Evolutionary conservation across 2,329 filamentous ascomycete genomes (phyloP).

Genomic region (Escovopsis sp.): DNA sequence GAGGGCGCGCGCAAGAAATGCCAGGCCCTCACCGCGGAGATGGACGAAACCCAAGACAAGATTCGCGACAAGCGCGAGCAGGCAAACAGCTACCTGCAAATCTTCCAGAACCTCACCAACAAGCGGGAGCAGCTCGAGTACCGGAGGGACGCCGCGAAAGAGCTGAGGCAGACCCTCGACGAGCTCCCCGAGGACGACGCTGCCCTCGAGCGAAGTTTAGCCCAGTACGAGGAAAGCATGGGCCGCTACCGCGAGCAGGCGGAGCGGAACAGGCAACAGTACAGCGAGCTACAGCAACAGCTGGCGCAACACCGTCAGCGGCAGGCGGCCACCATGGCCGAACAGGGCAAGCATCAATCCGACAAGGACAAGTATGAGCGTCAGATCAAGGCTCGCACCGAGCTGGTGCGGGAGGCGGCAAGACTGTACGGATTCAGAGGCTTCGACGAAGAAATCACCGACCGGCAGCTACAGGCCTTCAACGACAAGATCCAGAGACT

Average conservation of each 20-base stretch:
- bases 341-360: slow-evolving; percentile 67
- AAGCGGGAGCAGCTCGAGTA: slow-evolving; percentile 63
- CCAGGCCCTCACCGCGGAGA: slow-evolving; percentile 42
- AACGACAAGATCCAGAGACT: slow-evolving; percentile 63
- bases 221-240: slow-evolving; percentile 66
- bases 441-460: slow-evolving; percentile 65
- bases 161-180: slow-evolving; percentile 57
- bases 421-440: slow-evolving; percentile 66
- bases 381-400: slow-evolving; percentile 55
- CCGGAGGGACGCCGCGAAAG: slow-evolving; percentile 54
- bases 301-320: slow-evolving; percentile 29
- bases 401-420: slow-evolving; percentile 66
- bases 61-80: slow-evolving; percentile 55
- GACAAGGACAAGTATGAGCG: slow-evolving; percentile 78
- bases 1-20: slow-evolving; percentile 44
- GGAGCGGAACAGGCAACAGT: slow-evolving; percentile 46
- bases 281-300: slow-evolving; percentile 45
- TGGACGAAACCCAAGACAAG: slow-evolving; percentile 41
- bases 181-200: slow-evolving; percentile 68
- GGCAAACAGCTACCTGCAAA: slow-evolving; percentile 57
- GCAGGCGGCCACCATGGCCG: slow-evolving; percentile 39
- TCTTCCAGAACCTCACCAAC: slow-evolving; percentile 59
- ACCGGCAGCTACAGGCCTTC: slow-evolving; percentile 60
- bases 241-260: slow-evolving; percentile 48
- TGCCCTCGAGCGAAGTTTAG: slow-evolving; percentile 54